These are phyloP conservation scores for Aurinia saxatilis DNA, from an alignment of 345 rosid species.

Conservation along the genomic window DNA sequence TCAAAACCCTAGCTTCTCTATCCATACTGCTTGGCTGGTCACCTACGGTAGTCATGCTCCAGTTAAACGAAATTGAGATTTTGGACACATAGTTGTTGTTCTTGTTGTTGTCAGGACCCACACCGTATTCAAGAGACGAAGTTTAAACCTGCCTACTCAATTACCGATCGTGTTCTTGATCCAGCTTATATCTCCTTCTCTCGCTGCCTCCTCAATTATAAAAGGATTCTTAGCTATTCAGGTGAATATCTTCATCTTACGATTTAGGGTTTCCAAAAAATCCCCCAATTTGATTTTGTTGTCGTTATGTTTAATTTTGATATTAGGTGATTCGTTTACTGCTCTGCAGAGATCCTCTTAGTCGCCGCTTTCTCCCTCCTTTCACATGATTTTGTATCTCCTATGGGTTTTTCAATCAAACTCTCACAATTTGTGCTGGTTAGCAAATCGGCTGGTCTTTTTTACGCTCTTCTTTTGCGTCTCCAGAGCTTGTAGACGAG, in stretches of 20 bases:
- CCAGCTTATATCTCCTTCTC: too few relatives aligned
- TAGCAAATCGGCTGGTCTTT: conserved; percentile 76
- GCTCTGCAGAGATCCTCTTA: too few relatives aligned
- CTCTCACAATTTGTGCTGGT: conserved; percentile 37
- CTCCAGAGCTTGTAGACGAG: conserved; percentile 50
- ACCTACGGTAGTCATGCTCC: conserved; percentile 21
- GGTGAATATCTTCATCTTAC: too few relatives aligned
- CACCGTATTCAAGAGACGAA: conserved; percentile 72
- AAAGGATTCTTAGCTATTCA: too few relatives aligned
- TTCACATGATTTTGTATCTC: not conserved
- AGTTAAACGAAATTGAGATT: conserved; percentile 46
- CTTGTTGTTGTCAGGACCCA: conserved; percentile 69
- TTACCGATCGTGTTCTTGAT: too few relatives aligned
- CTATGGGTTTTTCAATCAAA: conserved; percentile 17
- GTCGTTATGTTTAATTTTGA: too few relatives aligned
- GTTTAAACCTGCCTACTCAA: conserved; percentile 90
- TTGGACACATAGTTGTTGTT: conserved; percentile 39
- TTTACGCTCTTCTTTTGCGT: conserved; percentile 71
- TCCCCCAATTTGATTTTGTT: too few relatives aligned
- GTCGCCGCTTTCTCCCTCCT: too few relatives aligned
- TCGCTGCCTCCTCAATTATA: too few relatives aligned
- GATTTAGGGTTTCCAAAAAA: too few relatives aligned
- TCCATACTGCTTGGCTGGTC: conserved; percentile 30
- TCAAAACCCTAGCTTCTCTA: conserved; percentile 80
- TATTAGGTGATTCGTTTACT: too few relatives aligned